Evolutionary conservation across 2,329 filamentous ascomycete species (phyloP), one percentile per base, ranked within the genome.

Genomic region (Celoporthe dispersa): DNA sequence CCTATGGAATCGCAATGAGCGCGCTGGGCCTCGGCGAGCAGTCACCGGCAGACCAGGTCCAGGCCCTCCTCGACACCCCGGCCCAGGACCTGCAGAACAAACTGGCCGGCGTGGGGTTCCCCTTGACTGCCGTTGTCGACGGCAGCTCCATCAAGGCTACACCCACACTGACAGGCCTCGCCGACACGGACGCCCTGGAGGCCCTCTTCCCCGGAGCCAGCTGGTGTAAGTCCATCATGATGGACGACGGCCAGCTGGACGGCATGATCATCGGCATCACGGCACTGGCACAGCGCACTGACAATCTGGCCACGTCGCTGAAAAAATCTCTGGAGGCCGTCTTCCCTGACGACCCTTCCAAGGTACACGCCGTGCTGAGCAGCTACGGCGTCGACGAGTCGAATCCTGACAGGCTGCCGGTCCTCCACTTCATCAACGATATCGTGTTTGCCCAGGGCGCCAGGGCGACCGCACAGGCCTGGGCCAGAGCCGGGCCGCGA

Each of bases 1-100:
- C 63, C 22, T 72, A 68, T 31, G 48, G 62, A 19, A 48, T 70
- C 11, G 75, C 89, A 86, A 73, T 88, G 85, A n/a, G 84, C 83
- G 25, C 75, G 75, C 74, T 89, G 82, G 41, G 83, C 78, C 69
- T 86, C 80, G 61, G 87, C 83, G 57, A 88, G 81, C 72, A 86
- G 81, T 51, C 84, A 81, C 2, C 86, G 85, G 70, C 84, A 81
- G n/a, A 85, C 73, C 66, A 86, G 11, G 68, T 74, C 25, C 62
- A 75, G 28, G 55, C 65, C 12, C 68, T 74, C 11, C 68, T 73
- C 9, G 59, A 53, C 25, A 62, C 68, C 22, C 70, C 73, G 1
- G 67, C 64, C 11, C 51, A 64, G 51, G 68, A 71, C 39, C 48
- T 74, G 7, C 57, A 41, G 2, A 48, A 53, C 22, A 73, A 71